Evolutionary conservation across 1,284 basidiomycete genomes (phyloP).

Genomic region (Farysia itapuensis): DNA sequence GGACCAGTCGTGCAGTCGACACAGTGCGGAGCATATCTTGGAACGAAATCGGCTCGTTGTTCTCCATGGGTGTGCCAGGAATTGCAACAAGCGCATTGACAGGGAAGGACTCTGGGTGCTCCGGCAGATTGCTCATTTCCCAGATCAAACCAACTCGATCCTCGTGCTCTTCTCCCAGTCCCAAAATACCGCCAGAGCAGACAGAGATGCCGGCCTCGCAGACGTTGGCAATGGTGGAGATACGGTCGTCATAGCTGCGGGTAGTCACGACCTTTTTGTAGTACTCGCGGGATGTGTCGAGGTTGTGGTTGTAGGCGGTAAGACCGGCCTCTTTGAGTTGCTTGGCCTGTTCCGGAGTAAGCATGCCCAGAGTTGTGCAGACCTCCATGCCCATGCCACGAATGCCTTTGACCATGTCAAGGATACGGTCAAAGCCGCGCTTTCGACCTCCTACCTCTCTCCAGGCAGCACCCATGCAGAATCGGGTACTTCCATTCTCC

Average conservation of each 20-base stretch:
- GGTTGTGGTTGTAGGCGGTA: conserved; percentile 97
- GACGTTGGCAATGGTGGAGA: conserved; percentile 85
- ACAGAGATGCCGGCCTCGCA: conserved; percentile 94
- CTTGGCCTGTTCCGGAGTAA: conserved; percentile 85
- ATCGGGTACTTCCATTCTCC: conserved; percentile 91
- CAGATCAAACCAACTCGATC: conserved; percentile 92
- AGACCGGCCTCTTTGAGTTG: conserved; percentile 87
- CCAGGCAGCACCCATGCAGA: conserved; percentile 99
- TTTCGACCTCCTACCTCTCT: conserved; percentile 90
- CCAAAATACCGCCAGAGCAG: conserved; percentile 94
- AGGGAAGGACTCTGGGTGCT: conserved; percentile 96
- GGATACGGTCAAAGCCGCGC: conserved; percentile 88
- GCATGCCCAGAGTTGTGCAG: conserved; percentile 96
- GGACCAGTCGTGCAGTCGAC: conserved; percentile 86
- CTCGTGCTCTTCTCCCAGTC: conserved; percentile 84
- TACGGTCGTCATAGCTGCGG: conserved; percentile 87
- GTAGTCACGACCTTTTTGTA: conserved; percentile 95
- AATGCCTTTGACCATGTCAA: conserved; percentile 79
- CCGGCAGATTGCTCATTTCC: conserved; percentile 85
- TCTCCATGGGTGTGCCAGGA: conserved; percentile 66
- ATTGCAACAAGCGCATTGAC: conserved; percentile 85
- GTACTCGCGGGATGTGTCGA: conserved; percentile 95
- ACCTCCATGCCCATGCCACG: conserved; percentile 67
- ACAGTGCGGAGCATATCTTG: conserved; percentile 89
- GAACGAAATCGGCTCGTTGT: conserved; percentile 65